Conservation (phyloP, 306 rosid genomes). For the Cajanus cajan region DNA sequence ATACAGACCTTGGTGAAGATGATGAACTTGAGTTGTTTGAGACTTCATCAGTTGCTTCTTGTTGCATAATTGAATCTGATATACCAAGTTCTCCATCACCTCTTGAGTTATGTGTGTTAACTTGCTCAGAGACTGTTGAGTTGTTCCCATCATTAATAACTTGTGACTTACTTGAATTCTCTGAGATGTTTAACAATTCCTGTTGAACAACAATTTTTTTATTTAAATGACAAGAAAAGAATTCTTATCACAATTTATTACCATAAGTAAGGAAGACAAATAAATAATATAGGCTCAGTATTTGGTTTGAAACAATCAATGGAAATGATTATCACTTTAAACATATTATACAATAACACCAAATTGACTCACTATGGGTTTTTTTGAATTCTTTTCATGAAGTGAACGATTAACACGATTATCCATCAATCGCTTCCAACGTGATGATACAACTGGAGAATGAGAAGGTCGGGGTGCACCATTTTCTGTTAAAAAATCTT, state of each 20-base stretch:
- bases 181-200: constrained; percentile 36
- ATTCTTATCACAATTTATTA: neutral
- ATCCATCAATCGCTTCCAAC: constrained; percentile 37
- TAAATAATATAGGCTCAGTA: neutral
- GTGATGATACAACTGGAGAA: constrained; percentile 35
- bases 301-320: neutral
- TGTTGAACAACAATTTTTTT: constrained; percentile 16
- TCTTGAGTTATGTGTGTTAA: constrained; percentile 23
- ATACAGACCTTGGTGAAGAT: constrained; percentile 44
- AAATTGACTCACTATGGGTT: constrained; percentile 44
- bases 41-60: constrained; percentile 37
- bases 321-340: neutral
- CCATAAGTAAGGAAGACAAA: neutral
- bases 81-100: constrained; percentile 27
- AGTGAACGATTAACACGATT: constrained; percentile 28
- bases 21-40: constrained; percentile 37
- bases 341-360: neutral
- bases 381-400: constrained; percentile 19
- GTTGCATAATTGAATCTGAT: constrained; percentile 31
- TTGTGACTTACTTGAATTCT: constrained; percentile 27
- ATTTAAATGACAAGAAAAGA: neutral
- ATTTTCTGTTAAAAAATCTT: constrained; percentile 27
- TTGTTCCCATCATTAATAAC: constrained; percentile 10
- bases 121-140: constrained; percentile 18
- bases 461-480: constrained; percentile 23